These are phyloP conservation scores for Suhomyces coccinellae DNA, from an alignment of 1,139 yeast genomes.

Conservation along the genomic window DNA sequence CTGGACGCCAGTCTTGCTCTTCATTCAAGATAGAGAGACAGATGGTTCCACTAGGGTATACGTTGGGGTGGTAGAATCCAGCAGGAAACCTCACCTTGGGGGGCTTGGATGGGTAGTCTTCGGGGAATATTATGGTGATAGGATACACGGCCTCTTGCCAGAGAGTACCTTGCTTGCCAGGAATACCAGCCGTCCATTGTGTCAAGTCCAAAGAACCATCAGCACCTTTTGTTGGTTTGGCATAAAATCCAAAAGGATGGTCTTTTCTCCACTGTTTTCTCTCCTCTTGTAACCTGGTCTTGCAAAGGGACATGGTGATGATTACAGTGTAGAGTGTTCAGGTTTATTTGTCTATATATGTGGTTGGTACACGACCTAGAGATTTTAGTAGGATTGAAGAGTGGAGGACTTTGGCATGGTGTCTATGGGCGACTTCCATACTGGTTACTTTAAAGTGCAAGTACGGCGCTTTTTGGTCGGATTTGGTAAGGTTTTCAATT, in stretches of 20 bases:
- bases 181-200: constrained; percentile 92
- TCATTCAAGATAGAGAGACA: constrained; percentile 92
- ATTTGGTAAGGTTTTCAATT: no score
- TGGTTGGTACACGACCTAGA: constrained; percentile 1
- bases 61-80: constrained; percentile 93
- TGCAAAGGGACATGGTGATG: constrained; percentile 52
- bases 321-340: not conserved
- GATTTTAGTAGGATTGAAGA: not conserved
- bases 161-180: constrained; percentile 82
- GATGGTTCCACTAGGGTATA: constrained; percentile 94
- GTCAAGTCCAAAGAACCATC: constrained; percentile 87
- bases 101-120: constrained; percentile 94
- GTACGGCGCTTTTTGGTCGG: no score
- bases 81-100: constrained; percentile 89
- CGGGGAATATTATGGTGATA: constrained; percentile 77
- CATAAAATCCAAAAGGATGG: constrained; percentile 96
- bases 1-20: constrained; percentile 98
- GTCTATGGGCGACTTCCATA: no score
- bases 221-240: constrained; percentile 74
- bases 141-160: constrained; percentile 93
- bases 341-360: not conserved
- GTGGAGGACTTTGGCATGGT: no score
- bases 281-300: constrained; percentile 82
- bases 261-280: constrained; percentile 97
- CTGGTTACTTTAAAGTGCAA: no score